Evolutionary conservation across 805 yeast genomes (phyloP).

Genomic region (Candida coleopterorum): DNA sequence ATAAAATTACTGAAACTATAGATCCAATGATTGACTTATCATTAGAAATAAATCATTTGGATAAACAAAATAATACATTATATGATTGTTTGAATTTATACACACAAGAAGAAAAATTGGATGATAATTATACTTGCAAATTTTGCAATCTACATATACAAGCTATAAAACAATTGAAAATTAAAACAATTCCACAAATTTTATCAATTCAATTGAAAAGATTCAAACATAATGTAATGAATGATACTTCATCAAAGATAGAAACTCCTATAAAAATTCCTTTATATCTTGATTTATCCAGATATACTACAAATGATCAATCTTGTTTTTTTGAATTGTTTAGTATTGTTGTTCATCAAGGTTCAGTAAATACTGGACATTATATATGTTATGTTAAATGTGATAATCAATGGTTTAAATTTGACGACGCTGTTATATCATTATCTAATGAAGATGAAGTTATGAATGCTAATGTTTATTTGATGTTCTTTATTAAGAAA

Average conservation of each 20-base stretch:
- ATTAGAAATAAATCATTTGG: slow-evolving; percentile 52
- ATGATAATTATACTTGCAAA: slow-evolving; percentile 64
- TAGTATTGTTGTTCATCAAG: slow-evolving; percentile 85
- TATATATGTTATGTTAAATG: slow-evolving; percentile 76
- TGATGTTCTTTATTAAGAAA: slow-evolving; percentile 59
- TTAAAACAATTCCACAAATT: slow-evolving; percentile 70
- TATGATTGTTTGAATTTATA: slow-evolving; percentile 70
- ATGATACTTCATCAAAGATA: slow-evolving; percentile 57
- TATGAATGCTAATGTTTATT: slow-evolving; percentile 67
- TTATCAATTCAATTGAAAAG: slow-evolving; percentile 81
- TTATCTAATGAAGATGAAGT: slow-evolving; percentile 63
- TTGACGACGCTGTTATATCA: slow-evolving; percentile 84
- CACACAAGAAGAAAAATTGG: slow-evolving; percentile 70
- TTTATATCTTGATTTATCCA: slow-evolving; percentile 62
- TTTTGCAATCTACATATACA: slow-evolving; percentile 54
- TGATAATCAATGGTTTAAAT: slow-evolving; percentile 77
- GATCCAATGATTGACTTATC: slow-evolving; percentile 92
- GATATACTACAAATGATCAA: slow-evolving; percentile 37
- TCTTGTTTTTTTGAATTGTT: slow-evolving; percentile 65
- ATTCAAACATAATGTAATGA: slow-evolving; percentile 54
- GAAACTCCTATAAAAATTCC: slow-evolving; percentile 76
- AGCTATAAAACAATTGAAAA: slow-evolving; percentile 65
- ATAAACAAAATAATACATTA: slow-evolving; percentile 34
- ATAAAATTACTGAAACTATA: slow-evolving; percentile 56
- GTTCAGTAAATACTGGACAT: slow-evolving; percentile 94